These are phyloP conservation scores for Pelargonium myrrhifolium DNA, from an alignment of 441 rosid genomes.

Conservation along the genomic window DNA sequence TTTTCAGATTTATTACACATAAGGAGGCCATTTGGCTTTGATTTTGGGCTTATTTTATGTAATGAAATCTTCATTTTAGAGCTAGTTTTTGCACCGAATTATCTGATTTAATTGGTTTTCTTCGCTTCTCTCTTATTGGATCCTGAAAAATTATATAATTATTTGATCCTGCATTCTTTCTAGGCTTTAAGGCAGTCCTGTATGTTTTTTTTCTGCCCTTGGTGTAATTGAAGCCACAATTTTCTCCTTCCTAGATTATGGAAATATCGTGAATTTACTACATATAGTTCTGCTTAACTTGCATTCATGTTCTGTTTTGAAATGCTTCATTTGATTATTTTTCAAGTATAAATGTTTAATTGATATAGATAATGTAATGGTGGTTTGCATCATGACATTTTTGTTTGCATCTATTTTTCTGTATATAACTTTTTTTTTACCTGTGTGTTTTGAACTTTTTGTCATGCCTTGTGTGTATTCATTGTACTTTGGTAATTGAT, in stretches of 20 bases:
- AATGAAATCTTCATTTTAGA: neutral
- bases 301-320: neutral
- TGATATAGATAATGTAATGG: too few species aligned
- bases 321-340: neutral
- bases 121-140: neutral
- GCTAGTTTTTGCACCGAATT: neutral
- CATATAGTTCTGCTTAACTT: neutral
- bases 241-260: neutral
- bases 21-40: neutral
- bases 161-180: neutral
- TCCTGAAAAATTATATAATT: neutral
- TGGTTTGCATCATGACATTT: neutral
- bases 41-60: neutral
- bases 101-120: neutral
- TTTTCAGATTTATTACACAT: too few species aligned
- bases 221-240: too few species aligned
- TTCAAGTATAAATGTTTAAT: too few species aligned
- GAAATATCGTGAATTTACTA: neutral
- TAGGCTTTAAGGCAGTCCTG: too few species aligned
- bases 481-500: neutral
- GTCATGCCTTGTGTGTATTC: too few species aligned
- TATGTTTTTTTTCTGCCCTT: too few species aligned
- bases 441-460: neutral
- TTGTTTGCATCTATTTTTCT: neutral
- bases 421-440: neutral